These are phyloP conservation scores for Coemansia sp. DNA, from an alignment of 192 early-diverging fungal genomes.

Conservation along the genomic window DNA sequence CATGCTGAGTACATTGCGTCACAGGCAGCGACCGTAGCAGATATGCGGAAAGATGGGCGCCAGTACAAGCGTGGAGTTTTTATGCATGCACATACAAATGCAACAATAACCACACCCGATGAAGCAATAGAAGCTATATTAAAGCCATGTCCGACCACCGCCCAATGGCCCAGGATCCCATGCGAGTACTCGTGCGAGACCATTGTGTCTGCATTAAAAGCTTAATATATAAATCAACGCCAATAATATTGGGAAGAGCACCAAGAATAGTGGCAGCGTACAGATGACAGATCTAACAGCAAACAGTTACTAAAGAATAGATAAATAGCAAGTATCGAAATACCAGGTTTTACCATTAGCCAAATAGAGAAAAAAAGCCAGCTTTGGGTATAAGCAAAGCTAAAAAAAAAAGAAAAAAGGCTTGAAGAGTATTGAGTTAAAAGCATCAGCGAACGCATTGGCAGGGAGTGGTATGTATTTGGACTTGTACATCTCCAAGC, in stretches of 20 bases:
- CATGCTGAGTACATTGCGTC: constrained; percentile 41
- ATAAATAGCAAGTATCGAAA: not conserved
- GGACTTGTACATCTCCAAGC: not conserved
- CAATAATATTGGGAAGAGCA: not conserved
- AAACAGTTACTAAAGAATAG: not conserved
- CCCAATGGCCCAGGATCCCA: constrained; percentile 43
- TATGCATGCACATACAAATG: constrained; percentile 15
- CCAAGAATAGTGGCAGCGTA: not conserved
- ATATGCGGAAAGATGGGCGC: constrained; percentile 26
- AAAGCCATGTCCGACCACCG: constrained; percentile 40
- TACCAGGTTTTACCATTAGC: not conserved
- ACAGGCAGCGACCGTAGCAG: constrained; percentile 36
- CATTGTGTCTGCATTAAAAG: constrained; percentile 9
- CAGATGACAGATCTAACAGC: not conserved
- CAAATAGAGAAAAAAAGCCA: not conserved
- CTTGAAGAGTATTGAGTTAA: not conserved
- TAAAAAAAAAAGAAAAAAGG: not conserved
- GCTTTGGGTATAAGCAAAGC: not conserved
- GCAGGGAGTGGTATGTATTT: not conserved
- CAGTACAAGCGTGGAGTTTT: constrained; percentile 1
- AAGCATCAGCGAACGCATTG: not conserved
- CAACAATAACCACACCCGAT: constrained; percentile 27
- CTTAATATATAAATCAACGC: not conserved
- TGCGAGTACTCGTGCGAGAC: constrained; percentile 16
- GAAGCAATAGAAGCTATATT: constrained; percentile 38